Evolutionary conservation across 352 stramenopile genomes (phyloP), one percentile per base, ranked within the genome.

Genomic region (Globisporangium ultimum): DNA sequence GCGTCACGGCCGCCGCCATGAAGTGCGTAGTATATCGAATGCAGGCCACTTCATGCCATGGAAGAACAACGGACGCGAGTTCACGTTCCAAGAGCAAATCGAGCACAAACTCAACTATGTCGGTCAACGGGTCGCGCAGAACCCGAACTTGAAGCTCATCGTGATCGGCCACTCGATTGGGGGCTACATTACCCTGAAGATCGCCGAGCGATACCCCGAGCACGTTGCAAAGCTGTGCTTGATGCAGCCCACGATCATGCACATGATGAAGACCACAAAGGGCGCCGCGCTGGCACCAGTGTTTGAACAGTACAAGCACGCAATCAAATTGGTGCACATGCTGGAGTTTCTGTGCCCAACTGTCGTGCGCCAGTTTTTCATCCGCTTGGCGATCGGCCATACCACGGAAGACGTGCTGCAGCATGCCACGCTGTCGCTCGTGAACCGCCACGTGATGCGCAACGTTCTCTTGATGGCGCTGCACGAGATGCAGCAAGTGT

Each of bases 131-230:
- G 50, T 91, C 10, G 59, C 55, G 10, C 41, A 77, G 17, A 75
- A 91, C 56, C 79, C 77, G 20, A 58, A 55, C 13, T 67, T 89
- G 32, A 47, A 63, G 6, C 50, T 88, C 32, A 66, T 89, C 32
- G 41, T 91, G 24, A 75, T 89, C 55, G 76, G 74, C 24, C 82
- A 91, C 59, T 91, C 79, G 7, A 89, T 91, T 42, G 82, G 82
- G 28, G 64, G 66, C 34, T 83, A 76, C 57, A 64, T 91, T 7
- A 60, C 68, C 15, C 66, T 91, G 36, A 62, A 88, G 24, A 69
- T 91, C 48, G 71, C 80, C 5, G 53, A 66, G 48, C 60, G 64
- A 32, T 91, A 83, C 63, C 80, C 77, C 17, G 53, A 79, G 43
- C 74, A 75, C 22, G 67, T 89, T 43, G 70, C 61, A 45, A 87